Percentiles rank a stretch among this genome's conserved stretches.
These are phyloP conservation scores for Capsicum chinense DNA, from an alignment of 257 asterid genomes.

Conservation along the genomic window DNA sequence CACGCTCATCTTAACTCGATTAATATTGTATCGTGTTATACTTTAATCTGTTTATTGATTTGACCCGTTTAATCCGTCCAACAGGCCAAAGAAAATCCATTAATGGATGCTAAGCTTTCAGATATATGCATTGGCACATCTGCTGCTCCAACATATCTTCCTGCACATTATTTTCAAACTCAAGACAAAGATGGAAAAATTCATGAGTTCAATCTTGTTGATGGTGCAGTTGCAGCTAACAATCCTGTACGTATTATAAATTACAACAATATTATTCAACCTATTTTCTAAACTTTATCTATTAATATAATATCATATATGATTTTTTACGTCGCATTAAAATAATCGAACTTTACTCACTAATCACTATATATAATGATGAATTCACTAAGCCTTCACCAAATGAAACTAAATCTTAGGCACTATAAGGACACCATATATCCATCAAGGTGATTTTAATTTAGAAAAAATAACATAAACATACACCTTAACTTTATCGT, in stretches of 20 bases:
- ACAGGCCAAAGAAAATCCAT: conserved; percentile 48
- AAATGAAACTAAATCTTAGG: too few species aligned
- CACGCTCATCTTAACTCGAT: not conserved
- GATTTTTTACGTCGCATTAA: too few species aligned
- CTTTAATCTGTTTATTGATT: not conserved
- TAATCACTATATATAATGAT: too few species aligned
- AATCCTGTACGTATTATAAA: conserved; percentile 53
- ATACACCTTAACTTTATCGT: too few species aligned
- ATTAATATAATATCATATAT: too few species aligned
- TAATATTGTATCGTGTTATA: too few species aligned
- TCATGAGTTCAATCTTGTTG: conserved; percentile 60
- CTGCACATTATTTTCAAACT: conserved; percentile 55
- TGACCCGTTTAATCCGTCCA: not conserved
- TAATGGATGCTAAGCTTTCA: conserved; percentile 55
- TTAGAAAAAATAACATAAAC: too few species aligned
- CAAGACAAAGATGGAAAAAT: conserved; percentile 34
- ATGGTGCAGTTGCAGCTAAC: conserved; percentile 68
- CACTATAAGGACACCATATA: not conserved
- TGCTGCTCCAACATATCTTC: conserved; percentile 68
- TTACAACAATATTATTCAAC: not conserved
- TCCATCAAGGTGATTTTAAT: not conserved
- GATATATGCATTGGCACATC: conserved; percentile 71
- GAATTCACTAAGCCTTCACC: too few species aligned
- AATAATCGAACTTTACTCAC: too few species aligned
- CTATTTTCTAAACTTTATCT: not conserved